Base-by-base conservation (phyloP, 805 yeast species). In the Yarrowia bubula region DNA sequence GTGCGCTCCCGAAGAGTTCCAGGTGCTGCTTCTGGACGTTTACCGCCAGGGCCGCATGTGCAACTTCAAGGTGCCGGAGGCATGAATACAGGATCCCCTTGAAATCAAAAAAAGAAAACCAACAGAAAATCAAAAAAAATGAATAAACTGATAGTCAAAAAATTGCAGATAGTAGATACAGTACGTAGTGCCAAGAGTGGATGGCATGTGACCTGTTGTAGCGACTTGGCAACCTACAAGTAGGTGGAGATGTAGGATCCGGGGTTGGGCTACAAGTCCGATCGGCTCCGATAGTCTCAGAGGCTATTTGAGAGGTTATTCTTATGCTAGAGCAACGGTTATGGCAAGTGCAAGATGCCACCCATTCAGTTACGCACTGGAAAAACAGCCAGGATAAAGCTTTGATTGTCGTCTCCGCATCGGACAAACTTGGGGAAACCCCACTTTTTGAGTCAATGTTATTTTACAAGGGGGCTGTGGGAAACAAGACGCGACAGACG, bases 1-100 rank as follows among this genome's bases (percentile, higher is more conserved):
- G 68, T 79, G 93, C 68, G 77, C 79, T 61, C 80, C 78, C 3
- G 74, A 89, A 0, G 80, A 78, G 33, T 83, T 93, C 66, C 90
- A 88, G 47, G 76, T 74, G 4, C 81, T 84, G 1, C 79, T 95
- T 71, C 83, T 86, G 35, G 81, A 83, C 44, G 82, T 96, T 14
- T 92, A 92, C 71, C 77, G 69, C 3, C 76, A 75, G 65, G 81
- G 81, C 13, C 74, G 74, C 41, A 68, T 67, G 61, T 68, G 69
- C 41, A 76, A 75, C 64, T 78, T 75, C 71, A 71, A 72, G 63
- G 77, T 77, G n/a, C 77, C 77, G 1, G 58, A 51, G 43, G 58
- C 43, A 22, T 51, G 17, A 37, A 9, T 9, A 32, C 31, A 10
- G 22, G 15, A 3, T 10, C 17, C 9, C 39, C 10, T 8, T 37